These are phyloP conservation scores for Ceratobasidium sp. DNA, from an alignment of 1,284 basidiomycete genomes.

Conservation along the genomic window DNA sequence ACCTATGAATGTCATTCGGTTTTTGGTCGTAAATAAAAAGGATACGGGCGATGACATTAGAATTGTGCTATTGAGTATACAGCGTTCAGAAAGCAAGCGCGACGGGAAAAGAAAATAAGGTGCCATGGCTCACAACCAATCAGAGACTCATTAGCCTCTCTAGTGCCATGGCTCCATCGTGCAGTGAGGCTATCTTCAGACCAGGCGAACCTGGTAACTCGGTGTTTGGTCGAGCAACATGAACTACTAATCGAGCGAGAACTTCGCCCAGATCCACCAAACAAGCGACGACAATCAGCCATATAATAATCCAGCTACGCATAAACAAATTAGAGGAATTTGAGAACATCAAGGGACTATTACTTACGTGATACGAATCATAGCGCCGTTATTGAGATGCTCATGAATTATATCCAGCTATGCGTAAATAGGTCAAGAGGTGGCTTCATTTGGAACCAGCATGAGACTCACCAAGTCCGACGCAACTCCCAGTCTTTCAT, in stretches of 20 bases:
- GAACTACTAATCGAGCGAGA: constrained; percentile 79
- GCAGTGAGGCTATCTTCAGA: not conserved
- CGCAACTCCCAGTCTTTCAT: constrained; percentile 88
- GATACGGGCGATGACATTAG: not conserved
- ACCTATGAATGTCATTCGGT: not conserved
- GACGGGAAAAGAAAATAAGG: not conserved
- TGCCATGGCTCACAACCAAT: not conserved
- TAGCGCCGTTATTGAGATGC: constrained; percentile 89
- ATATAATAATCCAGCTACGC: constrained; percentile 85
- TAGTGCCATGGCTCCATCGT: constrained; percentile 26
- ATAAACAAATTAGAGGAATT: not conserved
- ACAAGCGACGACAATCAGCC: constrained; percentile 90
- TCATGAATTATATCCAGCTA: constrained; percentile 94
- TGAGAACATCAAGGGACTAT: not conserved
- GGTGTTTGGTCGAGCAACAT: constrained; percentile 53
- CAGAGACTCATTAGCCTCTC: constrained; percentile 14
- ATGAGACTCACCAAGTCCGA: constrained; percentile 77
- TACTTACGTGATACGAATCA: constrained; percentile 81
- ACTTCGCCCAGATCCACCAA: constrained; percentile 88
- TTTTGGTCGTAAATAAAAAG: not conserved
- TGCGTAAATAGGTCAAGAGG: constrained; percentile 46
- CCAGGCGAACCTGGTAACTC: not conserved
- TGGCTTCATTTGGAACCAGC: not conserved
- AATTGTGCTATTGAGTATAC: not conserved
- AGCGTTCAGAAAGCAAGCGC: not conserved